Percentiles rank a stretch among this genome's conserved stretches.
Evolutionary conservation across 2,329 filamentous ascomycete species (phyloP).

Genomic region (Pseudonectria foliicola): DNA sequence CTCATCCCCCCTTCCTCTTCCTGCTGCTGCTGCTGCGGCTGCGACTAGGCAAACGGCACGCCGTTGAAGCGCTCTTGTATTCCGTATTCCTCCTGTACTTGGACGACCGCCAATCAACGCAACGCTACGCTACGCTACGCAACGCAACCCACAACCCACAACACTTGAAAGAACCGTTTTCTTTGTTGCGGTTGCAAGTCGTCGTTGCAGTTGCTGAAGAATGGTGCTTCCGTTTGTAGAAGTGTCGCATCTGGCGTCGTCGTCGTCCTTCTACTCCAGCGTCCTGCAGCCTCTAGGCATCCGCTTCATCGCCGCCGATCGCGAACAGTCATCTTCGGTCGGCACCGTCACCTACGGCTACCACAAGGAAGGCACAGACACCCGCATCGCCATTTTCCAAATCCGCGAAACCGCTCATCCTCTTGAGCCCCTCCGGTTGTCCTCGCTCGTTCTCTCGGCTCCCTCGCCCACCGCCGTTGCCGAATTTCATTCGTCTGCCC

Average conservation of each 20-base stretch:
- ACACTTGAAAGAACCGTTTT: too few relatives aligned
- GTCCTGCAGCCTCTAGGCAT: slow-evolving; percentile 73
- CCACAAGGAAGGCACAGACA: slow-evolving; percentile 16
- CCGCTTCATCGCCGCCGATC: slow-evolving; percentile 39
- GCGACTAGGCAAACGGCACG: too few relatives aligned
- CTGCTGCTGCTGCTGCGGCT: too few relatives aligned
- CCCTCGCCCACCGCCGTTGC: slow-evolving; percentile 57
- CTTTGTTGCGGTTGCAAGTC: too few relatives aligned
- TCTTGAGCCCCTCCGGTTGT: slow-evolving; percentile 33
- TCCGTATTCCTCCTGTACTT: too few relatives aligned
- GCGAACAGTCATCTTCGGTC: slow-evolving; percentile 28
- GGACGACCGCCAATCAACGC: too few relatives aligned
- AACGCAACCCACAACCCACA: too few relatives aligned
- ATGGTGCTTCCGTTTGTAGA: slow-evolving; percentile 45
- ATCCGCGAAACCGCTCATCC: slow-evolving; percentile 35
- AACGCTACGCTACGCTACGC: too few relatives aligned
- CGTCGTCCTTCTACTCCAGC: slow-evolving; percentile 77
- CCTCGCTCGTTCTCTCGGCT: slow-evolving; percentile 60
- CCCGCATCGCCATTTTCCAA: slow-evolving; percentile 33
- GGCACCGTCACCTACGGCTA: slow-evolving; percentile 33
- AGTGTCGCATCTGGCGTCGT: slow-evolving; percentile 71
- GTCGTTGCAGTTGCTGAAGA: slow-evolving; percentile 11
- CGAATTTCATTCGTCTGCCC: slow-evolving; percentile 63
- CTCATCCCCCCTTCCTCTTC: too few relatives aligned
- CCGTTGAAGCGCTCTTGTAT: too few relatives aligned